Percentiles rank a stretch among this genome's conserved stretches.
These are phyloP conservation scores for Canavalia ensiformis DNA, from an alignment of 306 rosid species.

Conservation along the genomic window DNA sequence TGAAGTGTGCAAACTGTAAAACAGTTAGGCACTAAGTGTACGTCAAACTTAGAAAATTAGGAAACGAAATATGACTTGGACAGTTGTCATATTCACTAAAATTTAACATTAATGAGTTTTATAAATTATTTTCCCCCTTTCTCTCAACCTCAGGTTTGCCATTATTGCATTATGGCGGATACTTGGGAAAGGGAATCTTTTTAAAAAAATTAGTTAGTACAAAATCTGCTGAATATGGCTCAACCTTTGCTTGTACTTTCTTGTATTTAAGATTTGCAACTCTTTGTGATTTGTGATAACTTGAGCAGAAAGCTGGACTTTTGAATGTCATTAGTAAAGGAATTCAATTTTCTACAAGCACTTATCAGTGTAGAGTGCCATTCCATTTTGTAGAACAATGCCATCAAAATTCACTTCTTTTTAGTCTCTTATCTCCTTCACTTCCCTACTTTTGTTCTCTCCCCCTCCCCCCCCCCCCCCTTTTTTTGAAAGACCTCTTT, in stretches of 20 bases:
- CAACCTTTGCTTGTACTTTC: background rate
- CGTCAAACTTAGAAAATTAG: background rate
- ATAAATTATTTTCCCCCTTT: background rate
- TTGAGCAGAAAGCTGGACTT: background rate
- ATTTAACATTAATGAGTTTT: background rate
- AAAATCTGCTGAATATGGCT: slow-evolving; percentile 27
- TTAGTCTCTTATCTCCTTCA: background rate
- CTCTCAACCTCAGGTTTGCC: slow-evolving; percentile 23
- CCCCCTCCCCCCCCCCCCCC: background rate
- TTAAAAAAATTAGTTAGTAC: background rate
- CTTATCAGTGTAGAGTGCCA: background rate
- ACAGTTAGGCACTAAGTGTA: no score
- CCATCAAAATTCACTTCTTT: background rate
- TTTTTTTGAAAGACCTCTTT: background rate
- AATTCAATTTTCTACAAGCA: background rate
- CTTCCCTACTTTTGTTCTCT: background rate
- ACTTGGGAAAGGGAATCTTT: background rate
- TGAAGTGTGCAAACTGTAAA: no score
- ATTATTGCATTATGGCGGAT: background rate
- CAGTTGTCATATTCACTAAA: background rate
- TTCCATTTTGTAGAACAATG: background rate
- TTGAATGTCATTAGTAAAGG: slow-evolving; percentile 25
- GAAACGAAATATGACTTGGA: slow-evolving; percentile 1
- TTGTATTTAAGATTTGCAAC: background rate
- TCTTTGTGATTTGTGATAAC: background rate